Evolutionary conservation across 768 basidiomycete species (phyloP), one percentile per base, ranked within the genome.

Genomic region (Psilocybe tampanensis): DNA sequence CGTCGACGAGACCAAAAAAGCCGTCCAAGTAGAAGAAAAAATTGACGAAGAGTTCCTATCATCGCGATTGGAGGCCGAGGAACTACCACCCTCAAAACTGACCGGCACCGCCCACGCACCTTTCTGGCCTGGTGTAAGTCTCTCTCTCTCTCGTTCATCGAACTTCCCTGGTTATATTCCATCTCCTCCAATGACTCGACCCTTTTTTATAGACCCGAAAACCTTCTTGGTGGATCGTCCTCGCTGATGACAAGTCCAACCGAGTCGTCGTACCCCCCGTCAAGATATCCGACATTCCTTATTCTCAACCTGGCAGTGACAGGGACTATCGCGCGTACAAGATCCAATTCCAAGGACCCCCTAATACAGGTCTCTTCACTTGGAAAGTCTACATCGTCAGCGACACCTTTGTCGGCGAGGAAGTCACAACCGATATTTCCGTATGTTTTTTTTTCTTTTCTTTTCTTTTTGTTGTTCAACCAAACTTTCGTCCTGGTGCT

Each of bases 291-390:
- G 93, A 95, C 60, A 82, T 97, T 13, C 94, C 94, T 0, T 80
- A 84, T 41, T 74, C 88, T 39, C 72, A 74, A 41, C 70, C 76
- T 22, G 69, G 74, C 39, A 72, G 73, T 29, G 77, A 79, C 13
- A 76, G 81, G 44, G 83, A 90, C 66, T 90, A 89, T 69, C 85
- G 94, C 54, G 81, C 86, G 17, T 95, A 94, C 80, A 93, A 92
- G 72, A 75, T 97, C 43, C 92, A 94, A 68, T 98, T 98, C 84
- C 95, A 97, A 69, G 95, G 93, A 3, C 97, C 97, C 6, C 89
- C 88, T 21, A 84, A 82, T 47, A 80, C 86, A 2, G 95, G 94
- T 17, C 66, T 90, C 44, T 94, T 95, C 71, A 90, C 90, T 8
- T 98, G 97, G 89, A 93, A 90, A 62, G 80, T 92, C 1, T 87